A percentile compares a stretch with the other conserved stretches of the same genome.
Evolutionary conservation across 257 asterid genomes (phyloP).

Genomic region (Ligustrum vulgare): DNA sequence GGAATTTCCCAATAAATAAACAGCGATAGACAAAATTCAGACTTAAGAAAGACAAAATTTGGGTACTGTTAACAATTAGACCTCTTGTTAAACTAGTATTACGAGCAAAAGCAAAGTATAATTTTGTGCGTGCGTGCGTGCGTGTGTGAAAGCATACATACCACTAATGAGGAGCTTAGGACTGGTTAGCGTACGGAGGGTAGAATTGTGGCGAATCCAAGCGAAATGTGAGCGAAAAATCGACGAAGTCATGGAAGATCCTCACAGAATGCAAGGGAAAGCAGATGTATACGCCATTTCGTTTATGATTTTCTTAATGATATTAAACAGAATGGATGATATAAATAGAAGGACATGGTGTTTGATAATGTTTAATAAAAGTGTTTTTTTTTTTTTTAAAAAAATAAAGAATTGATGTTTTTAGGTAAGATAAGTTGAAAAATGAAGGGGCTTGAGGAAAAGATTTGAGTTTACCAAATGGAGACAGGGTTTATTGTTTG

Average conservation of each 20-base stretch:
- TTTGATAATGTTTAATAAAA: too few relatives aligned
- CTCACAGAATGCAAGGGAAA: conserved; percentile 56
- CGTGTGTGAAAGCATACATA: conserved; percentile 24
- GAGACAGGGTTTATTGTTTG: conserved; percentile 4
- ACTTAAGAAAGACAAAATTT: too few relatives aligned
- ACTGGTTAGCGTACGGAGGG: conserved; percentile 71
- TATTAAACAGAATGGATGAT: background rate
- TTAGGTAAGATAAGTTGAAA: too few relatives aligned
- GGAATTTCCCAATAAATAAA: too few relatives aligned
- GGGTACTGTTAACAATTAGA: too few relatives aligned
- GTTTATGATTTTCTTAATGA: background rate
- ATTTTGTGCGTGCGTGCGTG: too few relatives aligned
- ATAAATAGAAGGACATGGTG: background rate
- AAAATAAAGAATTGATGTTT: too few relatives aligned
- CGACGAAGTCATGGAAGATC: conserved; percentile 44
- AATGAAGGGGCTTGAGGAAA: too few relatives aligned
- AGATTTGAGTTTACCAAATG: too few relatives aligned
- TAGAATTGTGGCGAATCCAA: conserved; percentile 63
- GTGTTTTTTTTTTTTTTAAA: too few relatives aligned
- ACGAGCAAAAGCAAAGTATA: too few relatives aligned
- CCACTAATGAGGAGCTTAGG: conserved; percentile 92
- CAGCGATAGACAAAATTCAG: too few relatives aligned
- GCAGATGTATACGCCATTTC: conserved; percentile 60
- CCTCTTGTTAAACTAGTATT: background rate
- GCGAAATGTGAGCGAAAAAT: conserved; percentile 45